phyloP scores from a whole-genome alignment of 345 rosid species.

The Linum trigynum region DNA sequence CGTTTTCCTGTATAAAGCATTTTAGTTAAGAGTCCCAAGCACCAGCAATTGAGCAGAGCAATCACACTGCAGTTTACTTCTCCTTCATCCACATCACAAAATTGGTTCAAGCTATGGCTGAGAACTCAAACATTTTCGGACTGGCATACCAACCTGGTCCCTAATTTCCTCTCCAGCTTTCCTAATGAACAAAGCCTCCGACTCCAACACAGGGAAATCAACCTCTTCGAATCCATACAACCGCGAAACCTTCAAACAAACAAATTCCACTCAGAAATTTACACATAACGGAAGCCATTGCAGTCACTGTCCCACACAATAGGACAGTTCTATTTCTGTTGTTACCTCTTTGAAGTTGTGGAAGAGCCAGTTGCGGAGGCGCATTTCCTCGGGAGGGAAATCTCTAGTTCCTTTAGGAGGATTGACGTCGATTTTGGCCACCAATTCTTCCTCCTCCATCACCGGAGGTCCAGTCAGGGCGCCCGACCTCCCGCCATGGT shows the following conservation, averaged over 20 bases:
- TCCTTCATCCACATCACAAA: background rate
- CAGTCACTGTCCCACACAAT: too few species aligned
- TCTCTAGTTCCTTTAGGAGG: conserved; percentile 94
- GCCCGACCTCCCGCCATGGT: conserved; percentile 48
- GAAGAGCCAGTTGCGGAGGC: conserved; percentile 88
- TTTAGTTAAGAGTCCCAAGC: too few species aligned
- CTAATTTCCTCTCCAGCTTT: conserved; percentile 95
- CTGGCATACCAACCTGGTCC: conserved; percentile 50
- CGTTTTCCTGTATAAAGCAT: too few species aligned
- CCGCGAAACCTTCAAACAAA: conserved; percentile 42
- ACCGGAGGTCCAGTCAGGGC: conserved; percentile 34
- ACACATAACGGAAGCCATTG: background rate
- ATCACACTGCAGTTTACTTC: background rate
- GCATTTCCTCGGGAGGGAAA: conserved; percentile 90
- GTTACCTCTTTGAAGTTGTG: conserved; percentile 70
- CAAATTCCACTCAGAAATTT: background rate
- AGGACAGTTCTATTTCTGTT: too few species aligned
- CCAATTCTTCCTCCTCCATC: conserved; percentile 26
- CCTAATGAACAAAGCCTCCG: conserved; percentile 74
- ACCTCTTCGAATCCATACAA: conserved; percentile 82
- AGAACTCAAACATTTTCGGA: background rate
- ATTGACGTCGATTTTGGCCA: conserved; percentile 66
- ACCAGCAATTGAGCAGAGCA: too few species aligned
- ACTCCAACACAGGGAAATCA: conserved; percentile 79
- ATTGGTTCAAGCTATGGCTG: background rate